A percentile compares a stretch with the other conserved stretches of the same genome.
Conservation (phyloP, 75 land plant genomes). For the Pinus taeda region DNA sequence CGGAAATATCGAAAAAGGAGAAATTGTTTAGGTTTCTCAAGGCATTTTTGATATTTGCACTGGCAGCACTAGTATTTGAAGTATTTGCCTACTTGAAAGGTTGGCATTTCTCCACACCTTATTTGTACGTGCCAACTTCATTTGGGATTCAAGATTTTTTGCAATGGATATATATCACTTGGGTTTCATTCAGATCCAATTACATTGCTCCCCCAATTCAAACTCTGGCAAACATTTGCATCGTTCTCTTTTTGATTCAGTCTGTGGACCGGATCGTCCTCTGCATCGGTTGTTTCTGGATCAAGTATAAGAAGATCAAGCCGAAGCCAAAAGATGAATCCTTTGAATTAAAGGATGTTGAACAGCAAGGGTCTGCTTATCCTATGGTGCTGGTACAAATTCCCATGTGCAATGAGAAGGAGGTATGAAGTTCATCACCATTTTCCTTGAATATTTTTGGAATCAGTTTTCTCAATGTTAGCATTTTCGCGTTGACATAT, state of each 20-base stretch:
- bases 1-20: slow-evolving; percentile 49
- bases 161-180: slow-evolving; percentile 51
- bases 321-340: slow-evolving; percentile 43
- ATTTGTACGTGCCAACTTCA: slow-evolving; percentile 40
- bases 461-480: background rate
- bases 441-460: background rate
- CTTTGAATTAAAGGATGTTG: slow-evolving; percentile 54
- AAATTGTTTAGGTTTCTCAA: slow-evolving; percentile 46
- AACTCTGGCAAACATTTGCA: slow-evolving; percentile 57
- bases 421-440: slow-evolving; percentile 32
- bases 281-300: slow-evolving; percentile 80
- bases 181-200: slow-evolving; percentile 60
- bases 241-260: slow-evolving; percentile 73
- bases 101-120: slow-evolving; percentile 63
- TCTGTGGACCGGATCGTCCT: slow-evolving; percentile 62
- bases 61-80: slow-evolving; percentile 57
- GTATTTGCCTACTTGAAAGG: slow-evolving; percentile 65
- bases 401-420: slow-evolving; percentile 82
- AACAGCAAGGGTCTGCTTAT: slow-evolving; percentile 42
- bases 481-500: background rate
- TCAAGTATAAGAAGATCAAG: slow-evolving; percentile 68
- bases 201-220: slow-evolving; percentile 79
- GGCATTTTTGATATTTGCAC: slow-evolving; percentile 42
- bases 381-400: slow-evolving; percentile 91
- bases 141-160: slow-evolving; percentile 43